These are phyloP conservation scores for Pseudoneurospora amorphoporcata DNA, from an alignment of 495 filamentous ascomycete genomes.

Conservation along the genomic window DNA sequence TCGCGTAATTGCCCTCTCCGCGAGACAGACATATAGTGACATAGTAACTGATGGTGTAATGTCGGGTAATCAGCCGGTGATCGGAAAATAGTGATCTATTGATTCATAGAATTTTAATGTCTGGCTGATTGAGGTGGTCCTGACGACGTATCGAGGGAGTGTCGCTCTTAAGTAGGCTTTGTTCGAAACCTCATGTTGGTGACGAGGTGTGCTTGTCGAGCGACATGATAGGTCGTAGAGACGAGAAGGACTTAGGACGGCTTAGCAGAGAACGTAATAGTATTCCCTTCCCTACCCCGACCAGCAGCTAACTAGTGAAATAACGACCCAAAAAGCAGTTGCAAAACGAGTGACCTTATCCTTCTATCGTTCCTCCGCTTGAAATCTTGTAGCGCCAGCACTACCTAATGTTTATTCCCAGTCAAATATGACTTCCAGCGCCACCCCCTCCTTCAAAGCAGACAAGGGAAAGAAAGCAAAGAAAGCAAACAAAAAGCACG, in stretches of 20 bases:
- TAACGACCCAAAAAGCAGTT: not conserved
- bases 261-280: no score
- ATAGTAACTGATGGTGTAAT: no score
- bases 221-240: not conserved
- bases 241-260: no score
- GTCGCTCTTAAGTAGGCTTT: not conserved
- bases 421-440: not conserved
- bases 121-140: fast-evolving
- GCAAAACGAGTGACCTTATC: not conserved
- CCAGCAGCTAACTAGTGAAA: not conserved
- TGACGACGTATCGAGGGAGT: not conserved
- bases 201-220: not conserved
- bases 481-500: not conserved
- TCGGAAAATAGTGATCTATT: no score
- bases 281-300: not conserved
- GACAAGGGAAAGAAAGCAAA: not conserved
- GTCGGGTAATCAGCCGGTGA: no score
- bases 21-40: no score
- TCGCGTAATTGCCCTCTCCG: no score
- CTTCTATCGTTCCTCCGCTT: not conserved
- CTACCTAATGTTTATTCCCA: not conserved
- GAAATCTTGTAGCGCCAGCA: not conserved
- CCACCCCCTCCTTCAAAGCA: not conserved
- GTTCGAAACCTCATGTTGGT: not conserved
- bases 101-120: no score